A percentile compares a stretch with the other conserved stretches of the same genome.
These are phyloP conservation scores for Cylindrotheca fusiformis DNA, from an alignment of 108 stramenopile species.

Conservation along the genomic window DNA sequence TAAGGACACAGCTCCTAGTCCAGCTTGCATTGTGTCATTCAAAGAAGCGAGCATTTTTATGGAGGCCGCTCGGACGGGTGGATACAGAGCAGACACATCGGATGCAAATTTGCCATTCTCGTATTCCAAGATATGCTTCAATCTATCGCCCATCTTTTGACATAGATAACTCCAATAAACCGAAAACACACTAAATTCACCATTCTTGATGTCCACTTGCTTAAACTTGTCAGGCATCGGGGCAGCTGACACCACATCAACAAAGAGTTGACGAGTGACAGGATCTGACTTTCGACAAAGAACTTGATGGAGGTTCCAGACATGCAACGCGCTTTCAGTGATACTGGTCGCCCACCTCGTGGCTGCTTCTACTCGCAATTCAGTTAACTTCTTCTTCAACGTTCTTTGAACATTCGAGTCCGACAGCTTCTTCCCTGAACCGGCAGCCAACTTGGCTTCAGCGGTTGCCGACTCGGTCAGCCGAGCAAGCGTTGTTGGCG, in stretches of 20 bases:
- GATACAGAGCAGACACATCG: conserved; percentile 77
- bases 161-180: conserved; percentile 79
- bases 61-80: conserved; percentile 64
- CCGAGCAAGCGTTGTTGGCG: conserved; percentile 38
- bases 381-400: conserved; percentile 58
- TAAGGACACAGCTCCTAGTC: conserved; percentile 28
- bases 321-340: conserved; percentile 56
- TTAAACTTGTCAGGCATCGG: conserved; percentile 42
- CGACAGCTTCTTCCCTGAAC: conserved; percentile 53
- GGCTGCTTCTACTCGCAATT: conserved; percentile 56
- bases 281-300: conserved; percentile 76
- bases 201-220: conserved; percentile 10
- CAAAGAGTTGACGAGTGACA: conserved; percentile 62
- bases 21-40: conserved; percentile 68
- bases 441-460: conserved; percentile 42
- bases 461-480: conserved; percentile 40
- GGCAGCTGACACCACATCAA: conserved; percentile 62
- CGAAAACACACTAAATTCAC: conserved; percentile 54
- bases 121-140: conserved; percentile 60
- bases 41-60: conserved; percentile 72
- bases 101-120: conserved; percentile 55
- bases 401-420: conserved; percentile 46
- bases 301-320: conserved; percentile 80
- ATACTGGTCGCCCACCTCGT: conserved; percentile 54
- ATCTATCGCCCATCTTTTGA: conserved; percentile 49